Conservation (phyloP, 2,329 filamentous ascomycete genomes). For the Bretziella fagacearum region DNA sequence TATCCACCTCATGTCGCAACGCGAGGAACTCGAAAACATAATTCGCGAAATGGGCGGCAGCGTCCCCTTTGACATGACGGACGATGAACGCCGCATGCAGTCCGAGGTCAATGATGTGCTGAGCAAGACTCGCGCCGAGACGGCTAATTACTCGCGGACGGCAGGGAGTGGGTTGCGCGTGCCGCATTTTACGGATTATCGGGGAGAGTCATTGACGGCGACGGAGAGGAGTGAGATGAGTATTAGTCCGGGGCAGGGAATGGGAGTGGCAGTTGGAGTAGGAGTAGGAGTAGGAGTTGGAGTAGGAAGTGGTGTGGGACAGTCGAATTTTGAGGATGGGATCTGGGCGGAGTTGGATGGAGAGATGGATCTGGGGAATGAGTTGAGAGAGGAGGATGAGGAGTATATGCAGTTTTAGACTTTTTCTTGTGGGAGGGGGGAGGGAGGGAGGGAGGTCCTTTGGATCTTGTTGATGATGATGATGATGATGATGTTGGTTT, state of each 20-base stretch:
- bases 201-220: constrained; percentile 55
- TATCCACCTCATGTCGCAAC: constrained; percentile 74
- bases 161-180: constrained; percentile 76
- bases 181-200: constrained; percentile 81
- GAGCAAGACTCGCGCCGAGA: background rate
- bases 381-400: constrained; percentile 62
- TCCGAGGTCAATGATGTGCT: constrained; percentile 46
- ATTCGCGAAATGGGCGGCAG: constrained; percentile 55
- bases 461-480: background rate
- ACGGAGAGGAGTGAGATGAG: constrained; percentile 16
- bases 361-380: too few relatives aligned
- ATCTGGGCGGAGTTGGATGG: constrained; percentile 43
- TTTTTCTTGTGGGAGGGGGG: constrained; percentile 15
- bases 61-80: constrained; percentile 67
- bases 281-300: too few relatives aligned
- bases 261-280: background rate
- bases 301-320: background rate
- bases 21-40: constrained; percentile 66
- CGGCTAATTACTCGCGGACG: constrained; percentile 56
- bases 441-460: background rate
- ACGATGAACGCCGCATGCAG: constrained; percentile 92
- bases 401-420: constrained; percentile 63
- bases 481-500: constrained; percentile 15
- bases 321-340: constrained; percentile 24
- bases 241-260: background rate